Evolutionary conservation across 2,329 filamentous ascomycete genomes (phyloP).

Genomic region (Scedosporium dehoogii): DNA sequence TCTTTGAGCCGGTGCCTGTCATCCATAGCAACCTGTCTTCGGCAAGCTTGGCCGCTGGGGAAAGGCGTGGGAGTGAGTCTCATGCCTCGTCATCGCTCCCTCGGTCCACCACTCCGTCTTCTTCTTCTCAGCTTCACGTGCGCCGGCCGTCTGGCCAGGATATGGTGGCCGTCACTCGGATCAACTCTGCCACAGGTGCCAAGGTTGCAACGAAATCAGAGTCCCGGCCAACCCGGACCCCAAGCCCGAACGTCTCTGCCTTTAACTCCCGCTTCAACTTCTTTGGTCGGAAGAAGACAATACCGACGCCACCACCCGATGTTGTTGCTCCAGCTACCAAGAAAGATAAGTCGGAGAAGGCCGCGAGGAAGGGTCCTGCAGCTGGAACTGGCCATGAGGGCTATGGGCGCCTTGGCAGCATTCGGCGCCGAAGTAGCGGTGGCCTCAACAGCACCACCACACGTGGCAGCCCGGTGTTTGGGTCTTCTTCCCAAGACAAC

Average conservation of each 20-base stretch:
- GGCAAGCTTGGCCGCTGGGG: conserved; percentile 29
- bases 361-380: conserved; percentile 63
- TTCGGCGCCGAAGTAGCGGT: conserved; percentile 55
- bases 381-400: conserved; percentile 94
- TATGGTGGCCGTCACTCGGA: conserved; percentile 21
- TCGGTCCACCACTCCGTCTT: conserved; percentile 23
- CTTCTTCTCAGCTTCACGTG: conserved; percentile 10
- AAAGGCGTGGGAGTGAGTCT: conserved; percentile 34
- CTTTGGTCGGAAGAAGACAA: conserved; percentile 63
- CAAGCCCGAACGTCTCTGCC: conserved; percentile 43
- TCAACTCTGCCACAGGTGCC: conserved; percentile 7
- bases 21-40: conserved; percentile 54
- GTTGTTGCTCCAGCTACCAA: conserved; percentile 31
- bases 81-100: conserved; percentile 19
- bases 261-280: conserved; percentile 63
- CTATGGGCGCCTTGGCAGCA: conserved; percentile 56
- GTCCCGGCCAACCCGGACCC: conserved; percentile 28
- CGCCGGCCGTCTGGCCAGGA: conserved; percentile 23
- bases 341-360: conserved; percentile 50
- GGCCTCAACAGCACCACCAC: conserved; percentile 28
- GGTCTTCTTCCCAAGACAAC: conserved; percentile 44
- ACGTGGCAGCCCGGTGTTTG: conserved; percentile 32
- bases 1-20: conserved; percentile 39
- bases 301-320: conserved; percentile 39
- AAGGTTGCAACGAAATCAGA: conserved; percentile 15